Conservation (phyloP, 2,329 filamentous ascomycete genomes). For the Botrytis paeoniae region DNA sequence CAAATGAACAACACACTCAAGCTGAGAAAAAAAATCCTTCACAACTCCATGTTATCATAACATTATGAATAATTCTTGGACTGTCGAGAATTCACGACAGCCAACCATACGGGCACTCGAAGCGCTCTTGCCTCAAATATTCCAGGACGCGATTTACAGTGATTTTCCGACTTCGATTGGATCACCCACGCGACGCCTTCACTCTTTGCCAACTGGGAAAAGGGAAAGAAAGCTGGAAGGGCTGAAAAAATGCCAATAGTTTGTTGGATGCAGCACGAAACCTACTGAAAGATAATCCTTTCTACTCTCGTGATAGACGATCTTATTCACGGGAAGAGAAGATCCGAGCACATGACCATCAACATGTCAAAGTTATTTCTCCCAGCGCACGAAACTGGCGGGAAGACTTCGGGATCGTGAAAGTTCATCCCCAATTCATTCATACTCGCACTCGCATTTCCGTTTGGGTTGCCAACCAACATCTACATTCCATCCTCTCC, state of each 20-base stretch:
- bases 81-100: neutral
- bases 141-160: neutral
- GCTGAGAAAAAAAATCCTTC: neutral
- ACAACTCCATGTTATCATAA: neutral
- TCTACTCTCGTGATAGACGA: neutral
- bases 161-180: conserved; percentile 3
- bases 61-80: neutral
- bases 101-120: neutral
- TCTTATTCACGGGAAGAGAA: neutral
- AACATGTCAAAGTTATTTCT: neutral
- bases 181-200: neutral
- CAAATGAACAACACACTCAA: neutral
- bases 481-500: neutral
- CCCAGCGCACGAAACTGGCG: neutral
- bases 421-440: neutral
- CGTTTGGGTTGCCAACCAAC: neutral
- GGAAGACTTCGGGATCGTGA: neutral
- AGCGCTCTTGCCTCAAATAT: neutral
- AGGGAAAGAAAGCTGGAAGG: neutral
- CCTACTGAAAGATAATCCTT: neutral
- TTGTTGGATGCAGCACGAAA: neutral
- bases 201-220: neutral
- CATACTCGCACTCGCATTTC: neutral
- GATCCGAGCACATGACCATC: neutral
- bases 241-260: neutral